phyloP scores from a whole-genome alignment of 768 basidiomycete species.

The Pleurotus platypus region DNA sequence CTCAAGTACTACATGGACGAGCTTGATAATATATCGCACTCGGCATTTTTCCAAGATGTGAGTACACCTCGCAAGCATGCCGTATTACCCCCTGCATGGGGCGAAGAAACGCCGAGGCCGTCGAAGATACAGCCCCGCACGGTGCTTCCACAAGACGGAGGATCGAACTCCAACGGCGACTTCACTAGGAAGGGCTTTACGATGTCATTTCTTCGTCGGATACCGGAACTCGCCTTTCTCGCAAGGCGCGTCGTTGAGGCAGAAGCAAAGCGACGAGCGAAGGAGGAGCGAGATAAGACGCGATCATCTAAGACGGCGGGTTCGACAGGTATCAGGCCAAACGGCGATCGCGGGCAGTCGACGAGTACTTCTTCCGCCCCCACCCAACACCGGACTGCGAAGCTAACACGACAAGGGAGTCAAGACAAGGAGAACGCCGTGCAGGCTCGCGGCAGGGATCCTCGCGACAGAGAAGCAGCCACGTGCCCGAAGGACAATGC shows the following conservation, averaged over 20 bases:
- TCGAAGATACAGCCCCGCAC: background rate
- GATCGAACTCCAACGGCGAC: background rate
- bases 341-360: slow-evolving; percentile 5
- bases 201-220: slow-evolving; percentile 71
- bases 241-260: slow-evolving; percentile 63
- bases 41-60: background rate
- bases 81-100: background rate
- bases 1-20: slow-evolving; percentile 79
- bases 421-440: slow-evolving; percentile 1
- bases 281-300: slow-evolving; percentile 42
- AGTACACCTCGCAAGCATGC: background rate
- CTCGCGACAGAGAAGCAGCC: background rate
- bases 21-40: slow-evolving; percentile 22
- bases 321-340: background rate
- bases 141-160: background rate
- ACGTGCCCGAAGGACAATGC: slow-evolving; percentile 15
- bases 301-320: slow-evolving; percentile 9
- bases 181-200: slow-evolving; percentile 51
- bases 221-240: slow-evolving; percentile 66
- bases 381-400: background rate
- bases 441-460: background rate
- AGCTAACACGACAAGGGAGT: slow-evolving; percentile 3
- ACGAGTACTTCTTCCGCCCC: background rate
- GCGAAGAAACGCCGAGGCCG: slow-evolving; percentile 4
- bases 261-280: slow-evolving; percentile 51